These are phyloP conservation scores for Castanea crenata DNA, from an alignment of 306 rosid species.

Conservation along the genomic window DNA sequence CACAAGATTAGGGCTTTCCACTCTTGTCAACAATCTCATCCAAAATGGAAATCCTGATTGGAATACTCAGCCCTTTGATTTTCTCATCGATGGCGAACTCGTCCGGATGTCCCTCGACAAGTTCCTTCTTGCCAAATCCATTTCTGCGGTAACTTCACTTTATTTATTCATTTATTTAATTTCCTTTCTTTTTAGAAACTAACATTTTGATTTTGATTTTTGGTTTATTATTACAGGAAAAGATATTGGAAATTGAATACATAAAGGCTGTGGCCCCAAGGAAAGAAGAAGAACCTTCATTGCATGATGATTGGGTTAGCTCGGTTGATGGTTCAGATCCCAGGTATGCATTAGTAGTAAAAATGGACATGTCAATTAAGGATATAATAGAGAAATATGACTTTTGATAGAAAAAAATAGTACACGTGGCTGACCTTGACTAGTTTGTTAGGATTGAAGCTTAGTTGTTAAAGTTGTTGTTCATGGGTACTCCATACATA, in stretches of 20 bases:
- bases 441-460: too few species aligned
- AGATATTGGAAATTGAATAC: conserved; percentile 76
- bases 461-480: too few species aligned
- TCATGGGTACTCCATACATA: neutral
- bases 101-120: conserved; percentile 82
- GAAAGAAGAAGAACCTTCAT: conserved; percentile 75
- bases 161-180: neutral
- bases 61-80: conserved; percentile 73
- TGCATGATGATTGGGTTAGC: conserved; percentile 96
- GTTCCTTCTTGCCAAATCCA: conserved; percentile 84
- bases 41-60: conserved; percentile 54
- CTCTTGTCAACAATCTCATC: conserved; percentile 71
- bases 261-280: conserved; percentile 72
- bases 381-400: too few species aligned
- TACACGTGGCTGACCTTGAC: too few species aligned
- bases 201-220: too few species aligned
- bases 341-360: conserved; percentile 42
- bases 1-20: conserved; percentile 74
- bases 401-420: too few species aligned
- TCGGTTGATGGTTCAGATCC: conserved; percentile 89
- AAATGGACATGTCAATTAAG: too few species aligned
- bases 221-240: conserved; percentile 46
- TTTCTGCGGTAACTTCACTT: conserved; percentile 56
- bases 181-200: neutral
- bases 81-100: conserved; percentile 82